Evolutionary conservation across 495 filamentous ascomycete genomes (phyloP), one percentile per base, ranked within the genome.

Genomic region (Endocarpon pusillum): DNA sequence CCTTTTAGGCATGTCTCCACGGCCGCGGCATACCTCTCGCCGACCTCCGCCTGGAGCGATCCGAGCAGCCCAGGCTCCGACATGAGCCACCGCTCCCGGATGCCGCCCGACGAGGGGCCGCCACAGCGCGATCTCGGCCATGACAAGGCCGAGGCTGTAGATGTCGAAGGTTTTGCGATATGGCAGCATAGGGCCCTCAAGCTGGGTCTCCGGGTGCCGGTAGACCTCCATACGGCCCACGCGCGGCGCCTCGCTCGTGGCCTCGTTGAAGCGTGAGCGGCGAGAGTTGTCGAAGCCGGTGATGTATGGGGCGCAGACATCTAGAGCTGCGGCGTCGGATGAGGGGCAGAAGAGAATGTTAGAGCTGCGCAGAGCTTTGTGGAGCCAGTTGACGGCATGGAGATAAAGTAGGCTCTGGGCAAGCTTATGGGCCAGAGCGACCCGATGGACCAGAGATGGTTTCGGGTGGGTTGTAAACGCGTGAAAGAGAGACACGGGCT

Each of bases 361-460:
- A 21, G 62, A 49, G 32, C 55, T 61, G 18, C 64, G 58, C 1
- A 74, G 44, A 3, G 64, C 64, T 44, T 73, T 74, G 52, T 72
- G 69, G 18, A 72, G 44, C 67, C 66, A 74, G 33, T 67, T 63
- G 2, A 69, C 61, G 0, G 62, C 53, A 32, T 74, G 68, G 1
- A 74, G 48, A 25, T 46, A 46, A 9, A 38, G 22, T 3, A 44
- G 15, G 14, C 30, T 37, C 2, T 27, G 25, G 23, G 29, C 31
- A 16, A 46, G 21, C 20, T 23, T 35, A 8, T 35, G 31, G 15
- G 43, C 43, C 1, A 44, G 37, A n/a, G 28, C 29, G 4, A 44
- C 15, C 4, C 42, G 37, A n/a, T 36, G 19, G 0, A 32, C 34
- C 16, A 46, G 15, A 3, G 44, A 38, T 9, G 44, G 37, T 7